Conservation (phyloP, 371 early-diverging fungal genomes). For the Phascolomyces articulosus region DNA sequence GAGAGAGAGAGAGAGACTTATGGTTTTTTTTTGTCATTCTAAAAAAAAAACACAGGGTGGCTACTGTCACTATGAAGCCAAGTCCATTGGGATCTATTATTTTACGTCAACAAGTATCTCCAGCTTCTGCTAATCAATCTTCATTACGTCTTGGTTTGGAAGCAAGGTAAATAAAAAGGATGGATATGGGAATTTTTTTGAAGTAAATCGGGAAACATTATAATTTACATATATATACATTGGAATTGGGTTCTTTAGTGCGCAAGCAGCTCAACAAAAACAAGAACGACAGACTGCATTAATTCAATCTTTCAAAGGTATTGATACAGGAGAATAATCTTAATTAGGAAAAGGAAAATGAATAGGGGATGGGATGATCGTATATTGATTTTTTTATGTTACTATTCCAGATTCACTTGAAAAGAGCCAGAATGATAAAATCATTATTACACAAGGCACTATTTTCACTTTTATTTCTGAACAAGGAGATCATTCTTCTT, state of each 20-base stretch:
- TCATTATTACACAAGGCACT: conserved; percentile 12
- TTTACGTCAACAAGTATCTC: conserved; percentile 26
- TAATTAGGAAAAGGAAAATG: too few species aligned
- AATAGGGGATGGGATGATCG: too few species aligned
- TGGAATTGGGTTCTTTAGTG: too few species aligned
- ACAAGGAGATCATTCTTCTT: conserved; percentile 10
- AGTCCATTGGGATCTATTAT: conserved; percentile 29
- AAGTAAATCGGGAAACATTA: not conserved
- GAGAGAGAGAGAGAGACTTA: too few species aligned
- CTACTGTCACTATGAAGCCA: conserved; percentile 35
- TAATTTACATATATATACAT: too few species aligned
- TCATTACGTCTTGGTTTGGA: conserved; percentile 46
- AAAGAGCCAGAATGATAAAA: not conserved
- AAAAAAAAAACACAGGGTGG: conserved; percentile 37
- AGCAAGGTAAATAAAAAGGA: conserved; percentile 15
- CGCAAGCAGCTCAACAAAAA: conserved; percentile 37
- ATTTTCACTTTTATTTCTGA: conserved; percentile 10
- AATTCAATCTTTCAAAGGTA: conserved; percentile 29
- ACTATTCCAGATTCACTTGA: conserved; percentile 8
- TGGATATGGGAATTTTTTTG: not conserved
- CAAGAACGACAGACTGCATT: conserved; percentile 23
- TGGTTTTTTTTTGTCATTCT: too few species aligned
- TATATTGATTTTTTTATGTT: too few species aligned
- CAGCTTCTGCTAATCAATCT: conserved; percentile 14
- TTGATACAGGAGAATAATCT: not conserved